phyloP scores from a whole-genome alignment of 805 yeast species.

The Candida suzukii region DNA sequence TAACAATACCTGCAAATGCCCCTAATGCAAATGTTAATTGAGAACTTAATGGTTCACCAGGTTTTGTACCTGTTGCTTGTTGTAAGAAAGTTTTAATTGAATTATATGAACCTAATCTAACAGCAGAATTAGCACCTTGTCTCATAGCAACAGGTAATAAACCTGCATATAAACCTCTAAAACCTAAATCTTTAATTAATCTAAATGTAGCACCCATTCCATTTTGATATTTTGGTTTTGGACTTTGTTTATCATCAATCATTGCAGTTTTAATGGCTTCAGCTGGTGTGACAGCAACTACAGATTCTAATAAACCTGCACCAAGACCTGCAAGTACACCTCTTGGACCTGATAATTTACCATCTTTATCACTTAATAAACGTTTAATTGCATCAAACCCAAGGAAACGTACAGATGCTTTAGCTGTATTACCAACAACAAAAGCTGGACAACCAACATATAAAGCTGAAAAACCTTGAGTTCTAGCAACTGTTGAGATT shows the following conservation, averaged over 20 bases:
- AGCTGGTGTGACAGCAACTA: conserved; percentile 92
- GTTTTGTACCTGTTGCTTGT: conserved; percentile 56
- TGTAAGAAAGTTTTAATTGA: conserved; percentile 77
- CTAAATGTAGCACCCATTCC: conserved; percentile 58
- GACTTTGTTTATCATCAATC: conserved; percentile 83
- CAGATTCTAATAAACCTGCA: conserved; percentile 89
- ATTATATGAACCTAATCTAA: conserved; percentile 87
- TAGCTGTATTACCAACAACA: conserved; percentile 91
- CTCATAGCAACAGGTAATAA: conserved; percentile 88
- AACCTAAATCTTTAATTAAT: conserved; percentile 70
- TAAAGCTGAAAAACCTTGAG: conserved; percentile 72
- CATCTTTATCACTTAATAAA: conserved; percentile 70
- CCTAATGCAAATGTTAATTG: conserved; percentile 83
- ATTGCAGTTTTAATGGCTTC: conserved; percentile 95
- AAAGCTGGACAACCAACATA: conserved; percentile 97
- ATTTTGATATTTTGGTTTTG: conserved; percentile 69
- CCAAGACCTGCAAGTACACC: conserved; percentile 97
- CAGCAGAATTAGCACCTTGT: conserved; percentile 95
- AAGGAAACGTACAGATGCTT: conserved; percentile 90
- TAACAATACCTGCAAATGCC: conserved; percentile 80
- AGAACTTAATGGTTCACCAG: conserved; percentile 69
- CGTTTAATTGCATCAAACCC: conserved; percentile 88
- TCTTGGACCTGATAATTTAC: conserved; percentile 80
- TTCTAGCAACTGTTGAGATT: conserved; percentile 64
- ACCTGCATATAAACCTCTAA: conserved; percentile 82